Evolutionary conservation across 1,284 basidiomycete species (phyloP).

Genomic region (Ustilago xerochloae): DNA sequence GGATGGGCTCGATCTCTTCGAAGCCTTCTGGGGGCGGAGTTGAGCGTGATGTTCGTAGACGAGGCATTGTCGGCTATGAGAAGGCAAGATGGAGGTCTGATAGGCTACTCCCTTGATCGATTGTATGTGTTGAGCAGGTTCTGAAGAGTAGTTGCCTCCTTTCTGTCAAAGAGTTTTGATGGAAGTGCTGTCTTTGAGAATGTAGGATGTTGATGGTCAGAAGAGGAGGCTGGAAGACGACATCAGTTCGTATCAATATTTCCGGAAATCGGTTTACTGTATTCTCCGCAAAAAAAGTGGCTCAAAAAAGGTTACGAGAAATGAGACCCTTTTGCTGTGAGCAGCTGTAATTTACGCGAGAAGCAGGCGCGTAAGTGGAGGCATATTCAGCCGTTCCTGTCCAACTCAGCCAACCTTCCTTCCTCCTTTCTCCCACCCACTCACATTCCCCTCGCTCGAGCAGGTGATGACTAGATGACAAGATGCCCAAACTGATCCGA

Average conservation of each 20-base stretch:
- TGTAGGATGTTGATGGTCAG: neutral
- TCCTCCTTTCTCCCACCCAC: neutral
- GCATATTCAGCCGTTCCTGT: constrained; percentile 11
- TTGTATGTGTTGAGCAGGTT: too few species aligned
- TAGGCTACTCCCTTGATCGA: too few species aligned
- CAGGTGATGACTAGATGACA: constrained; percentile 5
- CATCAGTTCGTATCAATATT: too few species aligned
- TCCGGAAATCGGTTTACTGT: neutral
- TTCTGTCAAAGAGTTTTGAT: too few species aligned
- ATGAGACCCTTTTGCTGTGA: too few species aligned
- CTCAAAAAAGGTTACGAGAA: constrained; percentile 3
- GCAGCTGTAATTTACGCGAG: constrained; percentile 20
- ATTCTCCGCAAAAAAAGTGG: too few species aligned
- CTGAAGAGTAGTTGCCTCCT: too few species aligned
- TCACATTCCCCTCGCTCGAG: neutral
- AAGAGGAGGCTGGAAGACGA: neutral
- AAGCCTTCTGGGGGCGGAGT: constrained; percentile 96
- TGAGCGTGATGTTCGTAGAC: constrained; percentile 91
- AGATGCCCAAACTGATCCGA: constrained; percentile 46
- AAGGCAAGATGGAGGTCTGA: neutral
- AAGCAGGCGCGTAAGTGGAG: constrained; percentile 11
- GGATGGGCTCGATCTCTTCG: constrained; percentile 84
- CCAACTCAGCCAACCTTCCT: constrained; percentile 10
- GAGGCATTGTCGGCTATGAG: constrained; percentile 77
- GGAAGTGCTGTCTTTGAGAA: too few species aligned